Base-by-base conservation (phyloP, 31 red algal species). In the Odonthalia washingtoniensis region DNA sequence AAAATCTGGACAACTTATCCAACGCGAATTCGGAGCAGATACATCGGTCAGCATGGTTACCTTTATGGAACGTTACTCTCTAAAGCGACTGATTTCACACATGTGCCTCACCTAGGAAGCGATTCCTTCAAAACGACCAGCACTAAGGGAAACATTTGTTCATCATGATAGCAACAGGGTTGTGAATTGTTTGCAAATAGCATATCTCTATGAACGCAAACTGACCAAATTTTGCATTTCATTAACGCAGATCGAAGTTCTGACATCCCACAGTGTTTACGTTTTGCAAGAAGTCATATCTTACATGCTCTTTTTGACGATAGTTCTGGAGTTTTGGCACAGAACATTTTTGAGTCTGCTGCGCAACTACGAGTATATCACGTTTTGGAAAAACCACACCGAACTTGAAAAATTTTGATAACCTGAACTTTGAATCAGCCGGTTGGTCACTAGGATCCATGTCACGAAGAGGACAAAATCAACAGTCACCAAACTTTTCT, bases 121-220 rank as follows among this genome's bases (percentile, higher is more conserved):
- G 0, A 83, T 87, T 43, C 86, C 82, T 17, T 74, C 74, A 4
- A 75, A 88, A 6, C 77, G 72, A 69, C 62, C 62, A 35, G 6
- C 42, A 17, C 42, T 87, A 12, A 36, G 87, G 61, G 40, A 89
- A 70, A 85, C 68, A 26, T 43, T 89, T 65, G 79, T 90, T 37
- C 33, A 88, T 43, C 52, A 74, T 36, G 86, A 87, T 37, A 46
- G 45, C n/a, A 87, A 88, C 41, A 83, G 57, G 45, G 40, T 96
- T 24, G 87, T 96, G 30, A 60, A 68, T 36, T 90, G 88, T 38
- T 66, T 91, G 42, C 87, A 92, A 46, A 70, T 89, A 53, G 84
- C 89, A 3, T 96, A 96, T 78, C 60, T 96, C 24, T 90, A 84
- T 70, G 74, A 89, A 45, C 77, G 89, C 42, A 91, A 91, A 61